phyloP scores from a whole-genome alignment of 139 green algal genomes.

The Chlorella sp. region DNA sequence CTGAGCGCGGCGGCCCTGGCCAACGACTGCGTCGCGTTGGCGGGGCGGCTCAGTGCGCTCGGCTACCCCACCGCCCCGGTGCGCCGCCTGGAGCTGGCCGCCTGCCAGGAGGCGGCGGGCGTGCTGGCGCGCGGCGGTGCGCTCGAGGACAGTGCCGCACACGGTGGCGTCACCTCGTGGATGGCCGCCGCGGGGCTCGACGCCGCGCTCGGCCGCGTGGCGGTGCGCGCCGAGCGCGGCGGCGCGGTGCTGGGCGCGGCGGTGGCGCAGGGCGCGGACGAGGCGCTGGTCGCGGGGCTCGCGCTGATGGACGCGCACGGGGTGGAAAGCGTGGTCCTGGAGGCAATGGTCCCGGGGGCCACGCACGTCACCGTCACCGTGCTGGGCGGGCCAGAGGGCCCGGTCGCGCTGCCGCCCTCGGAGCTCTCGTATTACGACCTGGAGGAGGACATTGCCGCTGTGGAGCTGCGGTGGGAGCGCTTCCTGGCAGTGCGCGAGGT shows the following conservation, averaged over 20 bases:
- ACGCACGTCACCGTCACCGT: constrained; percentile 10
- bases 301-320: too few relatives aligned
- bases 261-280: background rate
- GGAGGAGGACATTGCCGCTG: constrained; percentile 5
- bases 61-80: constrained; percentile 11
- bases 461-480: constrained; percentile 5
- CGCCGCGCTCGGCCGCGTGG: constrained; percentile 2
- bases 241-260: background rate
- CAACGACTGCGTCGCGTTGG: constrained; percentile 8
- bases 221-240: constrained; percentile 11
- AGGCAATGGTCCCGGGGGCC: too few relatives aligned
- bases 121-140: too few relatives aligned
- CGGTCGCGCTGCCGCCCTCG: constrained; percentile 34
- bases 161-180: too few relatives aligned
- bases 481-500: constrained; percentile 21
- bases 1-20: background rate
- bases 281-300: too few relatives aligned
- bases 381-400: constrained; percentile 5
- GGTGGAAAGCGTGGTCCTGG: too few relatives aligned
- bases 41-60: background rate
- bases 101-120: background rate
- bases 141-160: too few relatives aligned
- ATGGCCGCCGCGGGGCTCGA: too few relatives aligned
- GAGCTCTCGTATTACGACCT: constrained; percentile 32
- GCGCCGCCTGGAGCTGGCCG: constrained; percentile 2